Base-by-base conservation (phyloP, 495 filamentous ascomycete genomes). In the Endocarpon pusillum region DNA sequence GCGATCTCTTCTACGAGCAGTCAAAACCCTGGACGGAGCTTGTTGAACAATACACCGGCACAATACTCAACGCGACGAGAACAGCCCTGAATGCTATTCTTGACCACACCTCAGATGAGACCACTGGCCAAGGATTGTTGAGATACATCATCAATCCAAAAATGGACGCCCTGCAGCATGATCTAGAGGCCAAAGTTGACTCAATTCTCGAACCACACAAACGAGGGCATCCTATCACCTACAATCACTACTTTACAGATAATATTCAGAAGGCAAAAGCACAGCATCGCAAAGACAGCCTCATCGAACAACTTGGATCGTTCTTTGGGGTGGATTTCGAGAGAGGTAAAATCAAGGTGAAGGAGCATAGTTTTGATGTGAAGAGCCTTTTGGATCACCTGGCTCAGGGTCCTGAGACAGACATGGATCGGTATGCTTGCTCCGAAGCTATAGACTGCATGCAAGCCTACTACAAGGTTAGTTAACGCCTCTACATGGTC, bases 231-330 rank as follows among this genome's bases (percentile, higher is more conserved):
- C 30, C 44, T 16, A 73, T 75, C 21, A 73, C 68, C 0, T 73
- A 73, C 42, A 71, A 72, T 44, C 62, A 69, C 28, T 58, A 67
- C 18, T 63, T 66, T 28, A 60, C 61, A 0, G 61, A 71, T 12
- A 61, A 36, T 4, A 40, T 71, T 0, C 58, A 66, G 34, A 59
- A 58, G 17, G 42, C 51, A 9, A 54, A 44, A 3, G 22, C 41
- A 12, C 46, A 59, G 3, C 42, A 42, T 4, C 8, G 40, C 16
- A 40, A 50, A 43, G 35, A 39, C 3, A 42, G 54, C 33, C 34
- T 46, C 19, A 32, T 26, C 14, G 35, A 27, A 26, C 42, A 29
- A n/a, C 8, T 51, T 1, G 22, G 33, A 18, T 6, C 29, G 8
- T 49, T 48, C 35, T 41, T 63, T 16, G 29, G 34, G 1, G 12